Percentiles rank a stretch among this genome's conserved stretches.
Evolutionary conservation across 257 asterid species (phyloP).

Genomic region (Solanum okadae): DNA sequence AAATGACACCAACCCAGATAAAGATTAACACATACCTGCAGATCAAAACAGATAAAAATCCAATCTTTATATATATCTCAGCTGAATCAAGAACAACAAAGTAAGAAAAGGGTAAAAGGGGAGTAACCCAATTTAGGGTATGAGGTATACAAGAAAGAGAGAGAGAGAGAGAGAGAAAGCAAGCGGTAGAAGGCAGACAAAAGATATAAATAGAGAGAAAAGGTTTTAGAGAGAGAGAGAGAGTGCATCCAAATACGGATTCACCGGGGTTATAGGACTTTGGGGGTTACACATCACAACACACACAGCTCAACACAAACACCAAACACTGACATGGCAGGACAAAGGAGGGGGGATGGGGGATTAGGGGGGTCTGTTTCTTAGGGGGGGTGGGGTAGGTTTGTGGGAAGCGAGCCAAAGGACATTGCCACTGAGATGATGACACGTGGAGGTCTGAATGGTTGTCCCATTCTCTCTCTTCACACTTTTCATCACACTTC

Average conservation of each 20-base stretch:
- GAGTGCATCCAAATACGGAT: slow-evolving; percentile 41
- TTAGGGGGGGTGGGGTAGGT: background rate
- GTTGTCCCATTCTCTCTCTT: slow-evolving; percentile 29
- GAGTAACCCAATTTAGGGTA: slow-evolving; percentile 52
- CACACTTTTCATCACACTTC: slow-evolving; percentile 2
- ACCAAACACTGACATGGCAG: slow-evolving; percentile 38
- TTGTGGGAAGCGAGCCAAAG: slow-evolving; percentile 47
- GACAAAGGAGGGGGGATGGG: slow-evolving; percentile 8
- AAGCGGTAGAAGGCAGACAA: slow-evolving; percentile 7
- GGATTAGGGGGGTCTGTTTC: background rate
- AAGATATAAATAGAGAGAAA: slow-evolving; percentile 11
- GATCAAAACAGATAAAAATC: slow-evolving; percentile 28
- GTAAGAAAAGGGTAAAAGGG: slow-evolving; percentile 16
- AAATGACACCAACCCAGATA: slow-evolving; percentile 18
- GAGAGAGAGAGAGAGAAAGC: slow-evolving; percentile 9
- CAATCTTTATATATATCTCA: slow-evolving; percentile 11
- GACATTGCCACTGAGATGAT: slow-evolving; percentile 26
- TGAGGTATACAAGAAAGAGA: slow-evolving; percentile 28
- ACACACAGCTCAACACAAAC: slow-evolving; percentile 18
- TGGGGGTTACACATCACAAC: slow-evolving; percentile 21
- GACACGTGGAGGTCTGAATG: slow-evolving; percentile 62
- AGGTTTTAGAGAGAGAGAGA: slow-evolving; percentile 13
- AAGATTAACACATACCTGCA: slow-evolving; percentile 25
- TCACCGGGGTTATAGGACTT: slow-evolving; percentile 53
- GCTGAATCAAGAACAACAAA: slow-evolving; percentile 13